A percentile compares a stretch with the other conserved stretches of the same genome.
These are phyloP conservation scores for Somion occarium DNA, from an alignment of 1,284 basidiomycete species.

Conservation along the genomic window DNA sequence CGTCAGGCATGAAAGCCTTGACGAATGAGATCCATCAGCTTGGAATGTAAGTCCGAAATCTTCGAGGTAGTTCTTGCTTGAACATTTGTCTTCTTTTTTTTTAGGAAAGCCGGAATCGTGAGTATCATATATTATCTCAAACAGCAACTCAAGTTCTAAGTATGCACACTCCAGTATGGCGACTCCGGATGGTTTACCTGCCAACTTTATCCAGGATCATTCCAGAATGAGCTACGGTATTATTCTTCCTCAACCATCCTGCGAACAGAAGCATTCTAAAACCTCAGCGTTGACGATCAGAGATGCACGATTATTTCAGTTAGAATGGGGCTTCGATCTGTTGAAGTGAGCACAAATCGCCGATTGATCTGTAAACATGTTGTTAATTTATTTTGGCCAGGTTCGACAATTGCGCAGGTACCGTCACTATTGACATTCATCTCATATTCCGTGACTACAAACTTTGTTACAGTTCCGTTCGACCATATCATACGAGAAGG, in stretches of 20 bases:
- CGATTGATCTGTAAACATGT: background rate
- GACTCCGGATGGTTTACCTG: slow-evolving; percentile 53
- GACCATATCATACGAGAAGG: slow-evolving; percentile 41
- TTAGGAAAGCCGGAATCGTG: slow-evolving; percentile 32
- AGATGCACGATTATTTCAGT: slow-evolving; percentile 38
- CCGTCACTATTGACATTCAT: slow-evolving; percentile 6
- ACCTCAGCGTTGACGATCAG: slow-evolving; percentile 11
- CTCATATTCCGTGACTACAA: no score
- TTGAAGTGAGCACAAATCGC: slow-evolving; percentile 35
- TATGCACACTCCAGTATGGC: slow-evolving; percentile 34
- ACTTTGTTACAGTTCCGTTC: slow-evolving; percentile 35
- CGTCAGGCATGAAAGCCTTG: slow-evolving; percentile 41
- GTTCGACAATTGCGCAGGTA: slow-evolving; percentile 49
- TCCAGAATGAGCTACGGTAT: slow-evolving; percentile 36
- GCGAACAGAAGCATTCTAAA: no score
- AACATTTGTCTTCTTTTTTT: background rate
- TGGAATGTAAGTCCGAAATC: slow-evolving; percentile 48
- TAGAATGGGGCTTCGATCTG: slow-evolving; percentile 49
- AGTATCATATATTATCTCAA: slow-evolving; percentile 1
- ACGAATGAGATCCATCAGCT: slow-evolving; percentile 40
- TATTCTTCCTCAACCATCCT: background rate
- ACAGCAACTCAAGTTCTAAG: no score
- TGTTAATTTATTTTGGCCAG: slow-evolving; percentile 18
- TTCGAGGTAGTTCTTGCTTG: slow-evolving; percentile 10
- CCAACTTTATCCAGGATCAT: slow-evolving; percentile 47